Conservation (phyloP, 2,329 filamentous ascomycete species). For the Talaromyces sp. region DNA sequence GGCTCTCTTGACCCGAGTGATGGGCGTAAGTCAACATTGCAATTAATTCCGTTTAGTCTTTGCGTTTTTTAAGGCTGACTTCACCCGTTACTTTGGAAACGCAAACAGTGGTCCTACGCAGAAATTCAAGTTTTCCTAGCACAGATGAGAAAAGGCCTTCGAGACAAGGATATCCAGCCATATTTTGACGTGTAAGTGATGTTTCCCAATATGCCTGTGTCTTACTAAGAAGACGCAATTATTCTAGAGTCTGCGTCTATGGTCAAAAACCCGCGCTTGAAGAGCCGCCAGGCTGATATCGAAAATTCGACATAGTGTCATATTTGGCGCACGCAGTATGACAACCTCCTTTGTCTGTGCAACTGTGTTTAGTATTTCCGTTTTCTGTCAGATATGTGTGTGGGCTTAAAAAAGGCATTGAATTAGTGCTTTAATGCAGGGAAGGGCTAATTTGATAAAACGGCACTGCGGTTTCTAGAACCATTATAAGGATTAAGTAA, state of each 20-base stretch:
- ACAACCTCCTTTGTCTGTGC: background rate
- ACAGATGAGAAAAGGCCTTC: constrained; percentile 18
- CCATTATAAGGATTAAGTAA: background rate
- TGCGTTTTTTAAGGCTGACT: background rate
- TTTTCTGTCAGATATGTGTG: background rate
- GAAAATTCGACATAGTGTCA: background rate
- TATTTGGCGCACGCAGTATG: background rate
- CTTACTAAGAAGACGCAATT: background rate
- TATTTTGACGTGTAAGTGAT: constrained; percentile 19
- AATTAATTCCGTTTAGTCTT: background rate
- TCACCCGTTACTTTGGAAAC: background rate
- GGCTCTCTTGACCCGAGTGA: constrained; percentile 22
- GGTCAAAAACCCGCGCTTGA: background rate
- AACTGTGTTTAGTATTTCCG: background rate
- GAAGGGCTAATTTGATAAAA: background rate
- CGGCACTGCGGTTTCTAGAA: background rate
- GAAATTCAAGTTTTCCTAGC: constrained; percentile 19
- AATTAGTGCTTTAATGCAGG: background rate
- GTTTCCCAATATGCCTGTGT: constrained; percentile 1
- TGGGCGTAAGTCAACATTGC: constrained; percentile 18
- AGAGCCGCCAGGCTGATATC: background rate
- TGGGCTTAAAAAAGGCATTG: background rate
- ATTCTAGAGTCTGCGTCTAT: background rate
- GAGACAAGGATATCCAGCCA: constrained; percentile 16
- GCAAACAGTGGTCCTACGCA: constrained; percentile 15